Evolutionary conservation across 495 filamentous ascomycete genomes (phyloP), one percentile per base, ranked within the genome.

Genomic region (Pyrenula aspistea): DNA sequence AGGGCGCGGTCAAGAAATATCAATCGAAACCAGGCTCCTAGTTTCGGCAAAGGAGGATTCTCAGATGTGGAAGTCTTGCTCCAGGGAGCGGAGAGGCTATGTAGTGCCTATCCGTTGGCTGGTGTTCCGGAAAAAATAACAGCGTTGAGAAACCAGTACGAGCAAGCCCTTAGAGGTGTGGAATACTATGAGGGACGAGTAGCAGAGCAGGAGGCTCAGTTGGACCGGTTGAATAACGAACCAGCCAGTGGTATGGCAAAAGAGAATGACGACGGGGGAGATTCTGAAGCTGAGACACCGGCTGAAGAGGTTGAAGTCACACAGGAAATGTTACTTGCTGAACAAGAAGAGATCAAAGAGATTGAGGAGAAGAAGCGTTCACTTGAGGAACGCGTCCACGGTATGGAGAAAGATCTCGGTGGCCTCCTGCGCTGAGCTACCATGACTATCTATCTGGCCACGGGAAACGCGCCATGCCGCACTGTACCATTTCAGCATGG

Each of bases 11-110:
- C 69, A 10, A 65, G 71, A 25, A n/a, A n/a, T n/a, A n/a, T n/a
- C n/a, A n/a, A n/a, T n/a, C 25, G 77, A 63, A 53, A 72, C 67
- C 51, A 76, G 75, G 48, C 71, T 19, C 19, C 42, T 11, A 48
- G 19, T 19, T 19, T 11, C 11, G 19, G 19, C 11, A 11, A 11
- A 48, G 42, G 42, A 19, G 19, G 50, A 8, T 52, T 24, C 10
- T 70, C 57, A 66, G 85, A 97, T 68, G 83, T 97, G 22, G 88
- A 95, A 65, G 76, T 94, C 2, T 69, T 98, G 31, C 76, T 98
- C 19, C 78, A 81, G 55, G 92, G 93, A 1, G 93, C 91, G 2
- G 91, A 97, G 73, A 95, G 91, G 71, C 76, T 98, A 23, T 90
- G 88, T 63, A 77, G 76, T 51, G 90, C 95, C 31, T 98, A 96